Evolutionary conservation across 1,284 basidiomycete genomes (phyloP), one percentile per base, ranked within the genome.

Genomic region (Cryptococcus hybrid): DNA sequence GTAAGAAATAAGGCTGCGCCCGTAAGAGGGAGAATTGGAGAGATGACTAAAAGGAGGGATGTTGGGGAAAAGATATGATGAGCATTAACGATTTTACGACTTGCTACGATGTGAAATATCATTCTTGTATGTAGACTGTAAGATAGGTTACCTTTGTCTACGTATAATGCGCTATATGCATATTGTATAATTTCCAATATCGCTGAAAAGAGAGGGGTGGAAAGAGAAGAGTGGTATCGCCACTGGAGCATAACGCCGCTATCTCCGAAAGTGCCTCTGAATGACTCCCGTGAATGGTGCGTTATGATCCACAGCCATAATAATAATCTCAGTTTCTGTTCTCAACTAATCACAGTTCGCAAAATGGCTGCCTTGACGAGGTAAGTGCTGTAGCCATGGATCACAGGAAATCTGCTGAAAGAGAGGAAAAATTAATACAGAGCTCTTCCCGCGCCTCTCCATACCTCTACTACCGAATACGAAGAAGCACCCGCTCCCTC

Each of bases 371-470:
- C 47, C 34, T 34, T 47, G 3, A 15, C 47, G 15, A 15, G 47
- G 47, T 47, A 36, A 15, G 43, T 44, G 3, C 30, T 4, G 30
- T 30, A 4, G 40, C 40, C 40, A 15, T 42, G 47, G 7, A 11
- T 12, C 7, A 5, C 47, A 44, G 13, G 11, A 4, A 4, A 24
- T 0, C 18, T 9, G 13, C n/a, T 24, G 8, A 44, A 44, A 44
- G 13, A 1, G 43, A 12, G 24, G 0, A n/a, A 44, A 44, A 44
- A 30, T 30, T 4, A 30, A 30, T 30, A 34, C 54, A 74, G 73
- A 47, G 71, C 74, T 30, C 73, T 76, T 18, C 74, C 74, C 7
- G 63, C 66, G 3, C 74, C 74, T 35, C 54, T 75, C 7, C 66
- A 75, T 61, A 68, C 66, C 18, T 55, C 63, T 39, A 57, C 64